Base-by-base conservation (phyloP, 345 rosid genomes). In the Hibiscus trionum region DNA sequence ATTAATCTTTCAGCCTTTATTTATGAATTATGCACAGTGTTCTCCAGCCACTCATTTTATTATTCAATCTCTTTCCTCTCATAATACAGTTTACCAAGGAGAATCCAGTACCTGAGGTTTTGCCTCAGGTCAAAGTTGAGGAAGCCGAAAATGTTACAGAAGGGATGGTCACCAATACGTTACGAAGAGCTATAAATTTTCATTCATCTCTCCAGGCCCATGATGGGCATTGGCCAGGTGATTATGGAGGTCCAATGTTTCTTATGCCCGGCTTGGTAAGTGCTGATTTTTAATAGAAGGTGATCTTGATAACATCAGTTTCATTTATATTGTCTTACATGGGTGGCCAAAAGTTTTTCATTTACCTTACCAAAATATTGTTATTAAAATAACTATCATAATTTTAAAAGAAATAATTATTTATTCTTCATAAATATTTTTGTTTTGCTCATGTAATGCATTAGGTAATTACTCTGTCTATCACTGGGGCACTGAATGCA, bases 181-280 rank as follows among this genome's bases (percentile, higher is more conserved):
- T 95, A 66, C 84, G 81, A 80, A 92, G 93, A 80, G 96, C 89
- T 69, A 7, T 95, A 75, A 80, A 76, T 77, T 90, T 83, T 77
- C 81, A 89, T 82, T 90, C 99, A 59, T 81, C 86, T 46, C 74
- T 92, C 27, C 98, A 92, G 81, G 97, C 96, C 2, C 82, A 85
- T 55, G 99, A 95, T 60, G 99, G 97, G 39, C 98, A 95, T 71
- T 95, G 99, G 99, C 91, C 97, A 1, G 98, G 99, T n/a, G 99
- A 95, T 81, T 92, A 92, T 82, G 97, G 96, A 31, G 99, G 99
- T 72, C 97, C 99, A 59, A 89, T 92, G 97, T 95, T 95, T 84
- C 97, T 92, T 49, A 76, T 95, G 82, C 99, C 98, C 19, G 97
- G 97, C 62, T 81, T 92, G 89, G 98, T 92, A 75, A 63, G 85